Percentiles rank a stretch among this genome's conserved stretches.
phyloP scores from a whole-genome alignment of 306 rosid species.

The Cicer judaicum region DNA sequence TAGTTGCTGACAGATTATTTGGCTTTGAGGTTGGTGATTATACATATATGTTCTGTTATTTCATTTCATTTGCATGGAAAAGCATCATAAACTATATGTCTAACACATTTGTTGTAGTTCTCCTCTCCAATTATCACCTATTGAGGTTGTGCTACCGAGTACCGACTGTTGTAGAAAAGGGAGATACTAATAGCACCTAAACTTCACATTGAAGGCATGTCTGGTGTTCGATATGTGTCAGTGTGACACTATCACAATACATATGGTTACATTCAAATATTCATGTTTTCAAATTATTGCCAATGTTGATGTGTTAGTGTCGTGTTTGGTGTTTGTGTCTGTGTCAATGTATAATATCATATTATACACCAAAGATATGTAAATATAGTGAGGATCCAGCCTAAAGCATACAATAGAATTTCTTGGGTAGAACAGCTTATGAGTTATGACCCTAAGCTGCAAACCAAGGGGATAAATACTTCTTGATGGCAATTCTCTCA shows the following conservation, averaged over 20 bases:
- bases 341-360: background rate
- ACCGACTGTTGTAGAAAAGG: background rate
- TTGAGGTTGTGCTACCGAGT: slow-evolving; percentile 1
- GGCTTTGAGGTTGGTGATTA: slow-evolving; percentile 67
- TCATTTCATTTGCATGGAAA: slow-evolving; percentile 1
- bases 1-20: slow-evolving; percentile 51
- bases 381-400: background rate
- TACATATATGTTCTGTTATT: slow-evolving; percentile 10
- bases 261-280: no score
- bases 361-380: background rate
- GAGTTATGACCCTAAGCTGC: slow-evolving; percentile 1
- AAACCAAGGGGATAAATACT: background rate
- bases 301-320: no score
- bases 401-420: background rate
- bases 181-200: no score
- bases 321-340: no score
- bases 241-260: no score
- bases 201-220: no score
- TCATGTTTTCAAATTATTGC: no score
- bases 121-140: slow-evolving; percentile 1
- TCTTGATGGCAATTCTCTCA: background rate
- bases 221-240: no score
- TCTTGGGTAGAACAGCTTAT: background rate
- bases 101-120: background rate
- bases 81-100: background rate